Evolutionary conservation across 306 rosid genomes (phyloP).

Genomic region (Inga laurina): DNA sequence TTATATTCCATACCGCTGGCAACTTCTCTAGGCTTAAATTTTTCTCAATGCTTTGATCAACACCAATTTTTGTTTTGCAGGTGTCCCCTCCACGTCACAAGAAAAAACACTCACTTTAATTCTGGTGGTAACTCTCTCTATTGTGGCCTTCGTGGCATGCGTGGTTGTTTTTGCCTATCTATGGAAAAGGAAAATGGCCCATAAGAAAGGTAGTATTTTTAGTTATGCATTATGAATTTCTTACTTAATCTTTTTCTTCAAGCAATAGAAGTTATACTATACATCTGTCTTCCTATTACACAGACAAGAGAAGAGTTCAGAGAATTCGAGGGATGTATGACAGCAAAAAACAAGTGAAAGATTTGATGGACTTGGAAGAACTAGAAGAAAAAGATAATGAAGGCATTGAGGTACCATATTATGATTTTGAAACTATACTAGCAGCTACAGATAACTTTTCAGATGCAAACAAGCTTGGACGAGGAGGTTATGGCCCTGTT

Average conservation of each 20-base stretch:
- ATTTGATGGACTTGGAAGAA: constrained; percentile 25
- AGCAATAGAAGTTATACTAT: not conserved
- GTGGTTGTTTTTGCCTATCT: not conserved
- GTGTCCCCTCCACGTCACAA: not conserved
- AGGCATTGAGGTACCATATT: constrained; percentile 46
- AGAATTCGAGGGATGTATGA: constrained; percentile 17
- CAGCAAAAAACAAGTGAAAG: constrained; percentile 31
- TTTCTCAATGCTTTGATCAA: not conserved
- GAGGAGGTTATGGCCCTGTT: constrained; percentile 19
- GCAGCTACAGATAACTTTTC: constrained; percentile 48
- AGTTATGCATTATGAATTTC: not conserved
- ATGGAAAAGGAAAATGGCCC: constrained; percentile 20
- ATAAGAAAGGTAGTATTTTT: constrained; percentile 15
- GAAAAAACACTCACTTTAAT: not conserved
- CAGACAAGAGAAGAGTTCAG: constrained; percentile 23
- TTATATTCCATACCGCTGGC: not conserved
- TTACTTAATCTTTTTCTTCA: not conserved
- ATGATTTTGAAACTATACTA: constrained; percentile 32
- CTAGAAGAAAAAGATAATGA: constrained; percentile 39
- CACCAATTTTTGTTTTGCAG: not conserved
- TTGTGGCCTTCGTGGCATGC: constrained; percentile 2
- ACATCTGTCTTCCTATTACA: not conserved
- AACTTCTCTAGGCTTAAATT: not conserved
- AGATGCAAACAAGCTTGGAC: not conserved
- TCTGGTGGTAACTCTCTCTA: not conserved